Conservation (phyloP, 176 grass and related monocot species). For the Hordeum marinum region DNA sequence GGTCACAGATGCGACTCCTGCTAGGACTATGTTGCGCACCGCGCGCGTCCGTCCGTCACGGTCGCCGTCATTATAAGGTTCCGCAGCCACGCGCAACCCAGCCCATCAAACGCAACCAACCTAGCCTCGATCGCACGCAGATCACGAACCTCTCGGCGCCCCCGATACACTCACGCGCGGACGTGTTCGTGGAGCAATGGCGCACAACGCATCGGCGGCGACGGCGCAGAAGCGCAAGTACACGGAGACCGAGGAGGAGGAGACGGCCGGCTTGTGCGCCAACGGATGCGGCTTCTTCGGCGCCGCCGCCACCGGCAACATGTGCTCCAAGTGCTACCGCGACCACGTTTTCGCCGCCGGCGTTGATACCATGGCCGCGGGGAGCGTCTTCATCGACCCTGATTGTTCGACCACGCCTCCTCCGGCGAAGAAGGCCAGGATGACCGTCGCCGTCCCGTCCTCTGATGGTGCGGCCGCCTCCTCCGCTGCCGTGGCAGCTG, state of each 20-base stretch:
- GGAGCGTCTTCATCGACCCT: not conserved
- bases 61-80: no score
- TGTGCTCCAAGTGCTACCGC: constrained; percentile 59
- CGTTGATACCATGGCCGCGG: no score
- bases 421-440: not conserved
- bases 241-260: not conserved
- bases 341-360: not conserved
- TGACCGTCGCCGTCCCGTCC: not conserved
- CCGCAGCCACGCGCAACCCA: no score
- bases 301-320: constrained; percentile 22
- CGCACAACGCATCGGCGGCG: not conserved
- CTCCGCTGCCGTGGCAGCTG: not conserved
- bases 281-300: constrained; percentile 73
- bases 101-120: no score
- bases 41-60: no score
- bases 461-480: not conserved
- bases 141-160: no score
- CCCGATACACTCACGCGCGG: no score
- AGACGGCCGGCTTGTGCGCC: constrained; percentile 31
- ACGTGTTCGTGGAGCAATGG: not conserved
- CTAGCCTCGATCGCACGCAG: no score
- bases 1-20: no score
- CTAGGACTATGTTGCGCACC: no score
- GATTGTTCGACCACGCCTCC: no score
- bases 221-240: no score